Conservation (phyloP, 169 alveolate species). For the Cryptosporidium ubiquitum region DNA sequence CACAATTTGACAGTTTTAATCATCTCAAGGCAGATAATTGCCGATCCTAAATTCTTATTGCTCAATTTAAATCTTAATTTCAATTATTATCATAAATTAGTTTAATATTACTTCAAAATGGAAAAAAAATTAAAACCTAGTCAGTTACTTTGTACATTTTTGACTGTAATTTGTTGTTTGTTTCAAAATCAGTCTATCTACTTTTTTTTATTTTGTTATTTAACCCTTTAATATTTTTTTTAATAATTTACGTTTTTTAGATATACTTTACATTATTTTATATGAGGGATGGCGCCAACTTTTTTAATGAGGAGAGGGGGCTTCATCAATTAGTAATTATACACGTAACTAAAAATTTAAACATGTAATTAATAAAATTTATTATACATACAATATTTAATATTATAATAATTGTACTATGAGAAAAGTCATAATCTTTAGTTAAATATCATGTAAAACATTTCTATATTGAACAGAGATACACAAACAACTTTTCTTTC, state of each 20-base stretch:
- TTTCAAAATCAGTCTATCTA: neutral
- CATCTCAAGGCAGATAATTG: neutral
- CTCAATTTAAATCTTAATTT: neutral
- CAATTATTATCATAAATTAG: neutral
- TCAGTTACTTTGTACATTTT: neutral
- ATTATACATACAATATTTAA: too few species aligned
- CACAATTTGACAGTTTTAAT: neutral
- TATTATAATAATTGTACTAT: too few species aligned
- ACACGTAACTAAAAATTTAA: conserved; percentile 8
- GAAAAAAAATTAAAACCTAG: neutral
- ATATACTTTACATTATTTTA: neutral
- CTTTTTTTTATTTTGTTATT: neutral
- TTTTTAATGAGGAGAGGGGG: neutral
- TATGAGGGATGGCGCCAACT: conserved; percentile 19
- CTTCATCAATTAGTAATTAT: too few species aligned
- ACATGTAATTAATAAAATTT: neutral
- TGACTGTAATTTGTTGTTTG: neutral
- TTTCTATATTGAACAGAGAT: too few species aligned
- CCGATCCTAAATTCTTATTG: neutral
- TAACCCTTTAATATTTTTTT: neutral
- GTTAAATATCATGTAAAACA: too few species aligned
- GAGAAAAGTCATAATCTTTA: too few species aligned
- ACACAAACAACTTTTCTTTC: too few species aligned
- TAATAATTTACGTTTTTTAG: conserved; percentile 24
- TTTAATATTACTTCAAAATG: neutral